These are phyloP conservation scores for Wilcoxina mikolae DNA, from an alignment of 495 filamentous ascomycete species.

Conservation along the genomic window DNA sequence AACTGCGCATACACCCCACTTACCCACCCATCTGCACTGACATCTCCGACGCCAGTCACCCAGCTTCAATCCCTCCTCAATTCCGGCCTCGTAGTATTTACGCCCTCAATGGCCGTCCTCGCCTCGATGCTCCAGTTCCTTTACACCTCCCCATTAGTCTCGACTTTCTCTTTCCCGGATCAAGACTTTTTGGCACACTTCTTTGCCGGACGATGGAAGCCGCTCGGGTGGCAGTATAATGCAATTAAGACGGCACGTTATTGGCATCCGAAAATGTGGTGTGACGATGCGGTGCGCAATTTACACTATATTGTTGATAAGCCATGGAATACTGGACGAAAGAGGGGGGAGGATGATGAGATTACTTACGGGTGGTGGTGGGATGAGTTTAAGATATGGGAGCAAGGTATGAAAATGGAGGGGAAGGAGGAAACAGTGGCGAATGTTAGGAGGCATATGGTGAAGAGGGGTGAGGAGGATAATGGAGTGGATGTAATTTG, in stretches of 20 bases:
- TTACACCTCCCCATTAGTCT: conserved; percentile 28
- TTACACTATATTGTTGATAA: conserved; percentile 45
- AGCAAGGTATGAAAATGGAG: conserved; percentile 8
- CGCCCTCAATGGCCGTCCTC: conserved; percentile 30
- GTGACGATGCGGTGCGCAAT: conserved; percentile 35
- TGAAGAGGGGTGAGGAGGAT: not conserved
- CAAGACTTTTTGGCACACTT: conserved; percentile 40
- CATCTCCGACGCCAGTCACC: conserved; percentile 21
- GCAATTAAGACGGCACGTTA: conserved; percentile 41
- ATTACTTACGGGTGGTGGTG: conserved; percentile 39
- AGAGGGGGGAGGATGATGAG: conserved; percentile 33
- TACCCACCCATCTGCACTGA: conserved; percentile 27
- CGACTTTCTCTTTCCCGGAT: conserved; percentile 36
- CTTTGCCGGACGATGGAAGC: conserved; percentile 34
- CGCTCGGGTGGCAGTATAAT: conserved; percentile 39
- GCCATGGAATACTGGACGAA: conserved; percentile 38
- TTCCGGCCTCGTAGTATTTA: conserved; percentile 32
- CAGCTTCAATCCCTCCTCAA: conserved; percentile 32
- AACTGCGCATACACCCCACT: conserved; percentile 39
- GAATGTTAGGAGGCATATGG: not conserved
- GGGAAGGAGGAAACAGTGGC: not conserved
- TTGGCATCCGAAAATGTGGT: conserved; percentile 41
- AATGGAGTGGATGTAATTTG: too few species aligned
- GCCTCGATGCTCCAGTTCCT: conserved; percentile 31
- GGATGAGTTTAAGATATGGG: conserved; percentile 29